A percentile compares a stretch with the other conserved stretches of the same genome.
Evolutionary conservation across 169 alveolate genomes (phyloP).

Genomic region (Plasmodium sp.): DNA sequence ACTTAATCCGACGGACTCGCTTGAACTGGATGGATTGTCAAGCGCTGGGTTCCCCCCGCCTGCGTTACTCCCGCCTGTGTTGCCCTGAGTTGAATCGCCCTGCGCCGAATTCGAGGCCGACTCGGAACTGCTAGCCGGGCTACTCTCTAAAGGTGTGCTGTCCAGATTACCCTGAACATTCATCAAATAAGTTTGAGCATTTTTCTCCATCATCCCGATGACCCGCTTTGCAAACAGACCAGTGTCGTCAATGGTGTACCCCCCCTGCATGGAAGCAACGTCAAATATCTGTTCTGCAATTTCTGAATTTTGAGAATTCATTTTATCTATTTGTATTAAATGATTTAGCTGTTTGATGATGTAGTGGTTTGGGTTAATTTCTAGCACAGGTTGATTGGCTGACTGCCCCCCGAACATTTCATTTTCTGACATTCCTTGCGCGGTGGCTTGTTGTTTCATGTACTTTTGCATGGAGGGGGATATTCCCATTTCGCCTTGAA

Average conservation of each 20-base stretch:
- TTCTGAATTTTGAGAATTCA: slow-evolving; percentile 79
- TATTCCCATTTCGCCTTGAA: slow-evolving; percentile 94
- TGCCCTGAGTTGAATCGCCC: not conserved
- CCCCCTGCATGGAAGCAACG: slow-evolving; percentile 87
- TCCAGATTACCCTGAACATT: slow-evolving; percentile 46
- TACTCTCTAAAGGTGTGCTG: not conserved
- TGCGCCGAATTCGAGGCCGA: not conserved
- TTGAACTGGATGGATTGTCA: not conserved
- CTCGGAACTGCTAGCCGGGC: not conserved
- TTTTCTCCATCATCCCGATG: slow-evolving; percentile 84
- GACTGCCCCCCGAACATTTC: slow-evolving; percentile 88
- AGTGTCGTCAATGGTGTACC: slow-evolving; percentile 87
- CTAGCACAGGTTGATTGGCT: slow-evolving; percentile 94
- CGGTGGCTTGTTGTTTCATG: slow-evolving; percentile 96
- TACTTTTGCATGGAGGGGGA: slow-evolving; percentile 98
- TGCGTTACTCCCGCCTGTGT: not conserved
- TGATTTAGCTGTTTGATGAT: slow-evolving; percentile 90
- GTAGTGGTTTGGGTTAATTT: slow-evolving; percentile 95
- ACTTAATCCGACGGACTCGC: not conserved
- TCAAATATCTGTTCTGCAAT: slow-evolving; percentile 85
- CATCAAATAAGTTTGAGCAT: slow-evolving; percentile 77
- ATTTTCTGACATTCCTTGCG: slow-evolving; percentile 92
- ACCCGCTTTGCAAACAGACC: slow-evolving; percentile 86
- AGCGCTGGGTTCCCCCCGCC: not conserved
- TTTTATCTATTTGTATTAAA: slow-evolving; percentile 82